These are phyloP conservation scores for Fomitopsis pulvina DNA, from an alignment of 768 basidiomycete species.

Conservation along the genomic window DNA sequence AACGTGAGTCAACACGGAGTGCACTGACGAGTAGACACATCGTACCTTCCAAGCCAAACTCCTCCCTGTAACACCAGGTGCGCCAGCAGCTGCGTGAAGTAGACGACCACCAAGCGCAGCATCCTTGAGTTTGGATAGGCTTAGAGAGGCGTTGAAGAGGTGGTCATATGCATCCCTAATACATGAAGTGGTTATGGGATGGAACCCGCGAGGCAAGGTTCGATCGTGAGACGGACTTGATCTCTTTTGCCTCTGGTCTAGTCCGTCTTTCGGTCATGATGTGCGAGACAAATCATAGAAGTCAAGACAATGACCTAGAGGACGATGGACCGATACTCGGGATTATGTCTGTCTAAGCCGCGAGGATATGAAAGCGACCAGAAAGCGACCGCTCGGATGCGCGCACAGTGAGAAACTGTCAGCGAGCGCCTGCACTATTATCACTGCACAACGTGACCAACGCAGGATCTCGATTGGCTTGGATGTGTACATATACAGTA, in stretches of 20 bases:
- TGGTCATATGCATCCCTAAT: conserved; percentile 36
- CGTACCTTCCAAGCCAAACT: conserved; percentile 83
- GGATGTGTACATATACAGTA: too few relatives aligned
- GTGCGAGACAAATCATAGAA: not conserved
- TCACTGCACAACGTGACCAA: too few relatives aligned
- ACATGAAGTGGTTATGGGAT: conserved; percentile 20
- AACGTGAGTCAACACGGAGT: conserved; percentile 9
- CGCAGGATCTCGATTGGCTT: too few relatives aligned
- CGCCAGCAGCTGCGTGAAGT: conserved; percentile 34
- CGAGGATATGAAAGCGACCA: too few relatives aligned
- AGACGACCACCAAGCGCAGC: conserved; percentile 55
- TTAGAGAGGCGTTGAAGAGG: conserved; percentile 45
- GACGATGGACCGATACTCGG: not conserved
- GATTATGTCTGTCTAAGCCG: not conserved
- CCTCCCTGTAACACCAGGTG: conserved; percentile 56
- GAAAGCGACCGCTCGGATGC: too few relatives aligned
- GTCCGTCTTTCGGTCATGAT: conserved; percentile 17
- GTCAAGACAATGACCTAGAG: not conserved
- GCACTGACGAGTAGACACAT: not conserved
- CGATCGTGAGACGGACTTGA: conserved; percentile 27
- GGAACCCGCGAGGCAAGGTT: conserved; percentile 18
- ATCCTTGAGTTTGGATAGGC: conserved; percentile 63
- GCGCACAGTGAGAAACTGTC: too few relatives aligned
- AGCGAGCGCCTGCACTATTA: too few relatives aligned
- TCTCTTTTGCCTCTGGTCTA: conserved; percentile 23